Base-by-base conservation (phyloP, 176 grass and related monocot genomes). In the Carex kokanica region DNA sequence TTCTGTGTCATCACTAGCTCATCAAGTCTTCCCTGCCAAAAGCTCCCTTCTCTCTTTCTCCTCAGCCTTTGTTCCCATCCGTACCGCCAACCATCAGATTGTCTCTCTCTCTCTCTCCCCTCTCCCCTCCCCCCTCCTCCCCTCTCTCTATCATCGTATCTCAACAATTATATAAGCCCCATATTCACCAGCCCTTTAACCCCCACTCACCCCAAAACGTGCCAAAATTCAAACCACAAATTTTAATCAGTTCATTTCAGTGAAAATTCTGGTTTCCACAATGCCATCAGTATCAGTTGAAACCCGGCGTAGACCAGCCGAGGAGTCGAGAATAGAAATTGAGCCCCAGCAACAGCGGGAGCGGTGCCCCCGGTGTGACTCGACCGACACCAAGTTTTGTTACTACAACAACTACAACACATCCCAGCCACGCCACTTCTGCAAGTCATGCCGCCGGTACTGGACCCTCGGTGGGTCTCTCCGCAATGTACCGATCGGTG, bases 321-420 rank as follows among this genome's bases (percentile, higher is more conserved):
- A 73, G 31, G 83, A 85, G 53, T 56, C 20, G 34, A 63, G 14
- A 8, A 52, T 51, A 16, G 83, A 85, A 25, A 45, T 36, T 3
- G 83, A 78, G 18, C 5, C 41, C 20, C 56, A 64, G 7, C 80
- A 45, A 51, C 79, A 82, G 12, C 73, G 89, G 5, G 94, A 94
- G 88, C 91, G 86, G 86, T 99, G 93, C 83, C 96, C 96, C 18
- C 90, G 96, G 75, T 99, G 96, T 85, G 89, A 92, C 81, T 99
- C 93, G 8, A 88, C 84, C 27, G 91, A 98, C 88, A 98, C 95
- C 87, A 98, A 98, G 87, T 98, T 98, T 84, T 98, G 95, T 86
- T 98, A 98, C 90, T 98, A 98, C 89, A 98, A 98, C 87, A 98
- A 94, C 86, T 98, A 98, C 83, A 98, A 98, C 90, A 94, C 91